Evolutionary conservation across 345 rosid genomes (phyloP), one percentile per base, ranked within the genome.

Genomic region (Salix koriyanagi): DNA sequence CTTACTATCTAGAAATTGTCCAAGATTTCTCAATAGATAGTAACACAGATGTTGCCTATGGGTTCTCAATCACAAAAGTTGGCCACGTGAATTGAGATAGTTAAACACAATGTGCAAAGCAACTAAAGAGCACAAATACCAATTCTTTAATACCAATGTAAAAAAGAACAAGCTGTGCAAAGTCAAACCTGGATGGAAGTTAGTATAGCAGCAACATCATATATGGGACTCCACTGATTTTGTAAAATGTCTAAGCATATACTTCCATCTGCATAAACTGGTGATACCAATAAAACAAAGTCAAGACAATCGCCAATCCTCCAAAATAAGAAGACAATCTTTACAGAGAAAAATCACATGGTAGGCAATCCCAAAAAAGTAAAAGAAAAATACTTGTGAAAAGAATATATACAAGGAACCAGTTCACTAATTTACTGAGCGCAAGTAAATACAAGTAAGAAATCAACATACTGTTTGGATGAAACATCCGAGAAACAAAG

Each of bases 181-280:
- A 68, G 16, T 68, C 52, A 23, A 71, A 95, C 99, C 94, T 95
- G 99, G 79, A 95, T 91, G 61, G 99, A 95, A 41, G 98, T 91
- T 41, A 93, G 97, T 83, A 95, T 93, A 67, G 98, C 99, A 69
- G 98, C 98, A 23, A 93, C 99, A 85, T 95, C 99, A 84, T 91
- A 91, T 66, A 95, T 95, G 7, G 99, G 99, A 86, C 97, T 93
- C 97, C 99, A 95, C 70, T 91, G 99, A 83, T 95, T 93, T 88
- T 95, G 98, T 65, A 93, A 82, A 82, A 91, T 95, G 81, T 95
- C 98, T 86, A 95, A 87, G 81, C 98, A 95, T 69, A 95, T 93
- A 77, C 98, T 95, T 76, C 99, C 99, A 83, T 93, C 99, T 4
- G 98, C 99, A 84, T 93, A 95, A 65, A 95, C 99, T 95, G 87